These are phyloP conservation scores for sunflower (Helianthus annuus) DNA, from an alignment of 129 eudicot species.

Conservation along the genomic window HanXRQr2.0-SUNRISE NC_035445.2:113615693-113616192, in stretches of 20 bases:
- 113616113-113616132: conserved; percentile 48
- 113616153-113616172: conserved; percentile 89
- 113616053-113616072: not conserved
- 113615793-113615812: too few species aligned
- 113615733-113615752: not conserved
- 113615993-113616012: not conserved
- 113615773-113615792: not conserved
- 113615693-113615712: not conserved
- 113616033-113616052: not conserved
- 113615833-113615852: too few species aligned
- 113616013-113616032: not conserved
- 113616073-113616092: not conserved
- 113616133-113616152: conserved; percentile 84
- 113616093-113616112: not conserved
- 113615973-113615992: not conserved
- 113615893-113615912: not conserved
- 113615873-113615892: not conserved
- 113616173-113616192: conserved; percentile 90
- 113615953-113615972: not conserved
- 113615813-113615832: too few species aligned
- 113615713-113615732: not conserved
- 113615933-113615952: not conserved
- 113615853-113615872: too few species aligned
- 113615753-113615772: not conserved
- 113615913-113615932: not conserved